phyloP scores from a whole-genome alignment of 148 eudicot genomes.

The Salicornia ramosissima region DNA sequence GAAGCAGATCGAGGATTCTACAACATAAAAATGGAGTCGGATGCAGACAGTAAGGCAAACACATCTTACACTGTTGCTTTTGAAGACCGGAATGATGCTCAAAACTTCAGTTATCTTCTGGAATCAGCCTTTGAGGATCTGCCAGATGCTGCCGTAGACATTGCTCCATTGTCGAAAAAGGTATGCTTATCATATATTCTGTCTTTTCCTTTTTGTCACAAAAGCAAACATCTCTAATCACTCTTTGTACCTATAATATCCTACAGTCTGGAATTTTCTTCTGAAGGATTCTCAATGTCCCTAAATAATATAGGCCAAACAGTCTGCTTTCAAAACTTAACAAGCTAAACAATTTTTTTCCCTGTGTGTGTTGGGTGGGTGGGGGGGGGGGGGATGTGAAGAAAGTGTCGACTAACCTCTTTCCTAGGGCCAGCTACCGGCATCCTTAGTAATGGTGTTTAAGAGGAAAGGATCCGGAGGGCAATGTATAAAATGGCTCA shows the following conservation, averaged over 20 bases:
- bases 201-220: not conserved
- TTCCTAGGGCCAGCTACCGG: too few relatives aligned
- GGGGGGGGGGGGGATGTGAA: too few relatives aligned
- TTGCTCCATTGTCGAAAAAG: slow-evolving; percentile 55
- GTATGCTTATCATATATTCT: slow-evolving; percentile 25
- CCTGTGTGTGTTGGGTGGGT: too few relatives aligned
- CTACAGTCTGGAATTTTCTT: not conserved
- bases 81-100: slow-evolving; percentile 83
- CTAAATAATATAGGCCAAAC: not conserved
- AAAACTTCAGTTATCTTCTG: slow-evolving; percentile 70
- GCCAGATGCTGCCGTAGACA: slow-evolving; percentile 45
- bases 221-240: not conserved
- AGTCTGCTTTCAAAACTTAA: not conserved
- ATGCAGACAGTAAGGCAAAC: slow-evolving; percentile 21
- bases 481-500: too few relatives aligned
- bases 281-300: not conserved
- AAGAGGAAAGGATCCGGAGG: too few relatives aligned
- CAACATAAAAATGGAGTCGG: slow-evolving; percentile 35
- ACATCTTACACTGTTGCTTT: slow-evolving; percentile 64
- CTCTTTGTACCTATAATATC: not conserved
- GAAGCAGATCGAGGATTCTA: slow-evolving; percentile 46
- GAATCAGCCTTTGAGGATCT: slow-evolving; percentile 70
- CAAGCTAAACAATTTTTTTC: not conserved
- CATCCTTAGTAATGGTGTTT: too few relatives aligned
- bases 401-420: too few relatives aligned